Evolutionary conservation across 2,329 filamentous ascomycete species (phyloP), one percentile per base, ranked within the genome.

Genomic region (Aspergillus transmontanensis): DNA sequence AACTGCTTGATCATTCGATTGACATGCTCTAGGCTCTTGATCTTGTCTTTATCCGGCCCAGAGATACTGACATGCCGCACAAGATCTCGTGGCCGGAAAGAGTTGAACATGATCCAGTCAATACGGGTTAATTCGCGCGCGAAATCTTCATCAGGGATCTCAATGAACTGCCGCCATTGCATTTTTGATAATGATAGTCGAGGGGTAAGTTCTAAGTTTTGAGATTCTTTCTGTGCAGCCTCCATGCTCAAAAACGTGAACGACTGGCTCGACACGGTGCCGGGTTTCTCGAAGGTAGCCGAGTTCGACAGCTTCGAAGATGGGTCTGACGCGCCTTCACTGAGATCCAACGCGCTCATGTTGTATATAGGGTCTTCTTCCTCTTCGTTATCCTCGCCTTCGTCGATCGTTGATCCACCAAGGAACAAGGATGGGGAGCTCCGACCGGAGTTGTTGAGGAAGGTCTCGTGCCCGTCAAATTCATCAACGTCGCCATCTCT

Each of bases 41-140:
- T 89, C 72, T 91, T 79, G 30, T 78, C 76, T 62, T 80, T 80
- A 53, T 80, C 77, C 6, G 74, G 69, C 1, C 76, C 75, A 0
- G 89, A 87, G 54, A 97, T 82, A 72, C 90, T 95, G 67, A 97
- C 94, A 74, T 97, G 92, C 5, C 95, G 90, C 48, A 98, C 90
- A 56, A 98, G 88, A 78, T 99, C 95, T 63, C 95, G 91, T 60
- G 96, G 91, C 30, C 93, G 89, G 65, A 98, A 97, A 1, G 93
- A 94, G 58, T 92, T 96, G 77, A 97, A 98, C 90, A 98, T 95
- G 76, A 96, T 89, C 94, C 94, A 98, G 79, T 99, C 95, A 60
- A 99, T 96, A 64, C 94, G 86, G 4, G 95, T 98, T 72, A 99
- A 86, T 77, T 99, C 95, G 64, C 90, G 89, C 19, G 94, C 94